Percentiles rank a stretch among this genome's conserved stretches.
These are phyloP conservation scores for Ogataea glucozyma DNA, from an alignment of 805 yeast genomes.

Conservation along the genomic window DNA sequence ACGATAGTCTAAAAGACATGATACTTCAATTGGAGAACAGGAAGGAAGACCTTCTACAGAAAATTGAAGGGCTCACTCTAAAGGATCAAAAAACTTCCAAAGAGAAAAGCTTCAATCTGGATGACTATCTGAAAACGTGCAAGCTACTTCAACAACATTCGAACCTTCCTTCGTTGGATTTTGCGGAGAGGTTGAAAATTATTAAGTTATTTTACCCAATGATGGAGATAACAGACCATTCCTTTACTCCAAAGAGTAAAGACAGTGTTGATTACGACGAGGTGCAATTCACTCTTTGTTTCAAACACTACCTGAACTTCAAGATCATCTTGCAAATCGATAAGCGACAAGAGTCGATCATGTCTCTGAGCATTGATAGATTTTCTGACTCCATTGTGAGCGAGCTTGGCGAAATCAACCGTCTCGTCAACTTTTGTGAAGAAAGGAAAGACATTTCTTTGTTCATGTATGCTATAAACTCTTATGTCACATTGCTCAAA, in stretches of 20 bases:
- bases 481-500: constrained; percentile 24
- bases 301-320: constrained; percentile 21
- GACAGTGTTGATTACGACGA: not conserved
- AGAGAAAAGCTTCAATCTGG: constrained; percentile 17
- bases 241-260: not conserved
- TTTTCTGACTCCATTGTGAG: constrained; percentile 10
- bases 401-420: constrained; percentile 21
- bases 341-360: constrained; percentile 14
- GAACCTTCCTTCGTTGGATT: constrained; percentile 32
- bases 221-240: constrained; percentile 24
- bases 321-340: constrained; percentile 14
- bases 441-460: constrained; percentile 25
- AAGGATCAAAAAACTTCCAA: constrained; percentile 1
- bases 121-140: constrained; percentile 19
- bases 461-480: constrained; percentile 27
- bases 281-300: constrained; percentile 17
- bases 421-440: constrained; percentile 14
- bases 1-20: constrained; percentile 10
- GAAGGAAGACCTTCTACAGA: constrained; percentile 5
- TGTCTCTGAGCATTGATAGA: constrained; percentile 13
- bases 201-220: constrained; percentile 30
- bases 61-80: constrained; percentile 5
- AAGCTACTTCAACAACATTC: constrained; percentile 24
- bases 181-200: constrained; percentile 25
- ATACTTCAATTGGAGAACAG: constrained; percentile 10